Percentiles rank a stretch among this genome's conserved stretches.
These are phyloP conservation scores for Fusarium sp. DNA, from an alignment of 2,329 filamentous ascomycete genomes.

Conservation along the genomic window DNA sequence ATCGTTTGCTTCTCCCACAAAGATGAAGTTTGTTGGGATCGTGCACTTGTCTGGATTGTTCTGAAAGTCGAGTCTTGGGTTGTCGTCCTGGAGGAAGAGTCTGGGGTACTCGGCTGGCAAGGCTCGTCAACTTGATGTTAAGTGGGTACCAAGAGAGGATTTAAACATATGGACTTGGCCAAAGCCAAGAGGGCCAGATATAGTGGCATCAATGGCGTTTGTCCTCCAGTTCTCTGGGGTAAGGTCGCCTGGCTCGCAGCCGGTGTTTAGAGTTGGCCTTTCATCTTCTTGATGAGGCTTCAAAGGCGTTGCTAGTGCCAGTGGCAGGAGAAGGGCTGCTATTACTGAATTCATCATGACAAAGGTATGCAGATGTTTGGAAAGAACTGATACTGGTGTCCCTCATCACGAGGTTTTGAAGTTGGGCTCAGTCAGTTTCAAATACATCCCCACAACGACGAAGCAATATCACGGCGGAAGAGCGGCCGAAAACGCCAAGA, in stretches of 20 bases:
- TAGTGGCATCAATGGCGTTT: conserved; percentile 1
- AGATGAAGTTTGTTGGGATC: background rate
- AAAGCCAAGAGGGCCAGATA: conserved; percentile 1
- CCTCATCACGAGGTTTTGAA: background rate
- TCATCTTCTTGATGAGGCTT: background rate
- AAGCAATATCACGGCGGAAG: background rate
- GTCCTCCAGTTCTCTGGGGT: background rate
- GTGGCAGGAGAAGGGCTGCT: background rate
- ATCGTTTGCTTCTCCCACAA: background rate
- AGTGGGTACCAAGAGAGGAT: too few species aligned
- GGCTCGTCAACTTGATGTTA: too few species aligned
- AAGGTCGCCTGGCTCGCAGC: background rate
- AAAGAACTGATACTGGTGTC: background rate
- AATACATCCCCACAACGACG: background rate
- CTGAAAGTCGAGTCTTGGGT: background rate
- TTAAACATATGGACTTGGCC: background rate
- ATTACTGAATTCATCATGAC: background rate
- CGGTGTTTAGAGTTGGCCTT: background rate
- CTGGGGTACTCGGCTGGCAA: background rate
- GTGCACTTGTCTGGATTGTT: background rate
- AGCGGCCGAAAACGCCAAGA: background rate
- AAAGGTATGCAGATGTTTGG: background rate
- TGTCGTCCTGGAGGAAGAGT: conserved; percentile 1
- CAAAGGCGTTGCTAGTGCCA: background rate
- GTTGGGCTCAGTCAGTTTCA: background rate